A percentile compares a stretch with the other conserved stretches of the same genome.
Evolutionary conservation across 257 asterid species (phyloP).

Genomic region (Nicotiana sylvestris): DNA sequence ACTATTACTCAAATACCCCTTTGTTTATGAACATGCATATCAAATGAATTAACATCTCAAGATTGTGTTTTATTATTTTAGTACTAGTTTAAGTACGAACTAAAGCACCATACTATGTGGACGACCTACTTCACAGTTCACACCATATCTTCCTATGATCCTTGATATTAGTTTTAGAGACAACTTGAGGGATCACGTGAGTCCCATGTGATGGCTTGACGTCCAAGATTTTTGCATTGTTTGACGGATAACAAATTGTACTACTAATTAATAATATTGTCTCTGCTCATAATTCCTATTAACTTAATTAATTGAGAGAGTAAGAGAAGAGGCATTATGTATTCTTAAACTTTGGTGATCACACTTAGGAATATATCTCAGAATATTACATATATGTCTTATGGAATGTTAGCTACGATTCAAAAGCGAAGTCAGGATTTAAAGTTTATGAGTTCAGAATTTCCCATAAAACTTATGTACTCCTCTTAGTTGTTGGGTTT

Average conservation of each 20-base stretch:
- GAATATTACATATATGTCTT: no score
- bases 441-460: no score
- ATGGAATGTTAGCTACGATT: no score
- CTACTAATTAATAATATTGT: no score
- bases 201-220: not conserved
- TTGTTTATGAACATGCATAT: not conserved
- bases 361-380: no score
- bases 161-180: not conserved
- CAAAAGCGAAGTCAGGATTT: no score
- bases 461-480: no score
- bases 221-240: not conserved
- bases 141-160: slow-evolving; percentile 7
- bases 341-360: no score
- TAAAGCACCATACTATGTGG: not conserved
- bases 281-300: no score
- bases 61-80: slow-evolving; percentile 18
- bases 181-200: slow-evolving; percentile 5
- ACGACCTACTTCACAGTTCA: not conserved
- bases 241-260: not conserved
- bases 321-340: no score
- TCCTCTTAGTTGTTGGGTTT: no score
- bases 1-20: not conserved
- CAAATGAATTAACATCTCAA: slow-evolving; percentile 13
- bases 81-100: not conserved
- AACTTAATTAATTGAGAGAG: no score